phyloP scores from a whole-genome alignment of 2,329 filamentous ascomycete species.

The Venturia asperata region DNA sequence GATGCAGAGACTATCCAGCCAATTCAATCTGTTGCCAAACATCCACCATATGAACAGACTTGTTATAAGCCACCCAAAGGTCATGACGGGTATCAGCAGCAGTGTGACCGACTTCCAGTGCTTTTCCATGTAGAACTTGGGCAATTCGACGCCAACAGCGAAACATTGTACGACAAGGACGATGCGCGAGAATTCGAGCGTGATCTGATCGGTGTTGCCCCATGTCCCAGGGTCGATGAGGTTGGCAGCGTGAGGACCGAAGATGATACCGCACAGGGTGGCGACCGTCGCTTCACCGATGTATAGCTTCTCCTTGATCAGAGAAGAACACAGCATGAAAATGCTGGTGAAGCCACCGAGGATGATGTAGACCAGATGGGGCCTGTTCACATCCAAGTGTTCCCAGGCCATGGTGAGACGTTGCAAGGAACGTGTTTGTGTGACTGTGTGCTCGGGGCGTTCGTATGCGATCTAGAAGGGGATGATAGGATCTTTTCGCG shows the following conservation, averaged over 20 bases:
- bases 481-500: conserved; percentile 6
- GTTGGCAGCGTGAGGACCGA: conserved; percentile 76
- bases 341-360: conserved; percentile 93
- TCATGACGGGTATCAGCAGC: conserved; percentile 92
- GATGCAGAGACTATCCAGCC: conserved; percentile 81
- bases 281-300: conserved; percentile 97
- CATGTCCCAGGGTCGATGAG: conserved; percentile 68
- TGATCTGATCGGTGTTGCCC: conserved; percentile 80
- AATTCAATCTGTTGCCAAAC: conserved; percentile 63
- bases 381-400: conserved; percentile 78
- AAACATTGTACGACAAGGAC: conserved; percentile 91
- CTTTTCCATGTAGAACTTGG: conserved; percentile 92
- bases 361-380: conserved; percentile 98
- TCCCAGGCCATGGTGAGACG: conserved; percentile 63
- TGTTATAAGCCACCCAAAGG: conserved; percentile 86
- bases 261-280: conserved; percentile 79
- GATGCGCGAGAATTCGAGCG: conserved; percentile 81
- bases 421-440: background rate
- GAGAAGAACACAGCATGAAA: conserved; percentile 96
- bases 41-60: conserved; percentile 95
- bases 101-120: conserved; percentile 92
- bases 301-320: conserved; percentile 97
- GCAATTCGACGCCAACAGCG: conserved; percentile 82
- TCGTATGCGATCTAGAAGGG: conserved; percentile 2
- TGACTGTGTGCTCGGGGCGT: background rate